A percentile compares a stretch with the other conserved stretches of the same genome.
These are phyloP conservation scores for Mycocentrospora acerina DNA, from an alignment of 2,329 filamentous ascomycete genomes.

Conservation along the genomic window DNA sequence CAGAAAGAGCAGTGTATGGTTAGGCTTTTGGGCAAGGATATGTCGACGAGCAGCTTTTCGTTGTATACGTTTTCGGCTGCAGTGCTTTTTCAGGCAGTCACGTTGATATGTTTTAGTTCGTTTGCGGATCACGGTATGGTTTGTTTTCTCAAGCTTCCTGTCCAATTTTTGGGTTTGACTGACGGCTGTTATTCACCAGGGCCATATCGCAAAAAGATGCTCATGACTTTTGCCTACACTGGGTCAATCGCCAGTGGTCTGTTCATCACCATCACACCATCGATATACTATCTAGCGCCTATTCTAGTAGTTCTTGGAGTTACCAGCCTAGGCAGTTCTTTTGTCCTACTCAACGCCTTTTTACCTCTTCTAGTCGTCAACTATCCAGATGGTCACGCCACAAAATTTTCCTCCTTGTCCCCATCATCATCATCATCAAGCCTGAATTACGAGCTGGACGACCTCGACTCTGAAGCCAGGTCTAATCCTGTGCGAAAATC, in stretches of 20 bases:
- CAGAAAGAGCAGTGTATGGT: constrained; percentile 69
- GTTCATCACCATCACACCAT: constrained; percentile 74
- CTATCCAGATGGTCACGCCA: constrained; percentile 49
- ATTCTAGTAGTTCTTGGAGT: constrained; percentile 83
- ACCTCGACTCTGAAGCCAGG: constrained; percentile 32
- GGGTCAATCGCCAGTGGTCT: constrained; percentile 78
- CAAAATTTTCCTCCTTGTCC: constrained; percentile 9
- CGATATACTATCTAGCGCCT: constrained; percentile 76
- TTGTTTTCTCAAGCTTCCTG: too few species aligned
- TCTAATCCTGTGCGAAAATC: constrained; percentile 8
- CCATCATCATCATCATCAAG: constrained; percentile 4
- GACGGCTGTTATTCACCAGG: constrained; percentile 25
- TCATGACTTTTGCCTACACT: constrained; percentile 75
- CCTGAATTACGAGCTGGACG: constrained; percentile 10
- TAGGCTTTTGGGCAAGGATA: constrained; percentile 71
- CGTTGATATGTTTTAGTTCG: constrained; percentile 89
- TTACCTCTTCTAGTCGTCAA: constrained; percentile 83
- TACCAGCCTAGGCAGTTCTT: constrained; percentile 89
- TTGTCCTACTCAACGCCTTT: constrained; percentile 93
- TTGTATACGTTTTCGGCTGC: constrained; percentile 95
- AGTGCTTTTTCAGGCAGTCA: constrained; percentile 80
- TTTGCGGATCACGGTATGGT: constrained; percentile 83
- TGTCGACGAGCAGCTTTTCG: constrained; percentile 91
- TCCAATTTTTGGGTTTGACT: too few species aligned
- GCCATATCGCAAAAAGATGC: constrained; percentile 76